Evolutionary conservation across 805 yeast species (phyloP).

Genomic region (Sugiyamaella chiloensis): DNA sequence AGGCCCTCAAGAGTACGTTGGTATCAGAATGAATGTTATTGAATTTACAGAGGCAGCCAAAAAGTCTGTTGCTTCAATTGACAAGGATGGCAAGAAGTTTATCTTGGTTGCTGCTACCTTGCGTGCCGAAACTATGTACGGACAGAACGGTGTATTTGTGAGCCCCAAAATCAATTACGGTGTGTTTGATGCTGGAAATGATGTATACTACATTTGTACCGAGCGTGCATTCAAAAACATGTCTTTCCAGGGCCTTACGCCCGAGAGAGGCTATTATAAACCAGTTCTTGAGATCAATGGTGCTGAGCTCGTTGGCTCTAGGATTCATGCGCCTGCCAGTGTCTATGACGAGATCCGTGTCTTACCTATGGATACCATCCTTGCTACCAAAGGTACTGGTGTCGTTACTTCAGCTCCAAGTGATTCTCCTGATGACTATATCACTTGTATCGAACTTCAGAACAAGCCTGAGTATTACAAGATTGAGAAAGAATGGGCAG

Average conservation of each 20-base stretch:
- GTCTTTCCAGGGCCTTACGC: slow-evolving; percentile 92
- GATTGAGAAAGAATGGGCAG: slow-evolving; percentile 83
- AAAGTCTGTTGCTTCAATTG: slow-evolving; percentile 41
- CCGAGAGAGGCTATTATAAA: slow-evolving; percentile 73
- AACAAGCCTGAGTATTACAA: slow-evolving; percentile 89
- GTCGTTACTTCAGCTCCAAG: slow-evolving; percentile 98
- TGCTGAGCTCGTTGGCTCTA: slow-evolving; percentile 74
- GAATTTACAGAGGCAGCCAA: slow-evolving; percentile 61
- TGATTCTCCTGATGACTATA: slow-evolving; percentile 97
- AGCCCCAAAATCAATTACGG: slow-evolving; percentile 94
- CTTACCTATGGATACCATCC: slow-evolving; percentile 95
- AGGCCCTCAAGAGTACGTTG: slow-evolving; percentile 93
- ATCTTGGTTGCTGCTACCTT: slow-evolving; percentile 93
- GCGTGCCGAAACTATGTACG: slow-evolving; percentile 98
- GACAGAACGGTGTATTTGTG: slow-evolving; percentile 97
- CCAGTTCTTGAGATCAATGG: slow-evolving; percentile 65
- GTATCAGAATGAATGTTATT: slow-evolving; percentile 74
- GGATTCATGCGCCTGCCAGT: slow-evolving; percentile 81
- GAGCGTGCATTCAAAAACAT: slow-evolving; percentile 96
- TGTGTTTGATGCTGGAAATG: slow-evolving; percentile 76
- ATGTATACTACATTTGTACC: slow-evolving; percentile 77
- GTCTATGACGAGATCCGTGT: slow-evolving; percentile 67
- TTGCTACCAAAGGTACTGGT: slow-evolving; percentile 96
- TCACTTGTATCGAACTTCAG: slow-evolving; percentile 77
- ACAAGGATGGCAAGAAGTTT: slow-evolving; percentile 55